These are phyloP conservation scores for Phanerochaete sordida DNA, from an alignment of 768 basidiomycete species.

Conservation along the genomic window DNA sequence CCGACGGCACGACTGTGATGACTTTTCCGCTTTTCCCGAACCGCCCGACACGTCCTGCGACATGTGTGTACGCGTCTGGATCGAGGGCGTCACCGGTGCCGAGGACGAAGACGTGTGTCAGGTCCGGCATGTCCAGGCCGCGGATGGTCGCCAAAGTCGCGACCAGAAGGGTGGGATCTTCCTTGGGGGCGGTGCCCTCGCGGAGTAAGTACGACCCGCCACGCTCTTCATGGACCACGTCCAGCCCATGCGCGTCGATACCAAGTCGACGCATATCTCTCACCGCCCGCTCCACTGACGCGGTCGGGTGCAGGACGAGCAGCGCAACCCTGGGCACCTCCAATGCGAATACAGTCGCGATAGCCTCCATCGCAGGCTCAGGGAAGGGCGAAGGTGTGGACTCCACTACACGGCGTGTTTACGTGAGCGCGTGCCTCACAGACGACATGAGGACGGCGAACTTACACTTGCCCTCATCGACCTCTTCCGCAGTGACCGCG, in stretches of 20 bases:
- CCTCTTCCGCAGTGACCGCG: neutral
- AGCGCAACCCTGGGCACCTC: slow-evolving; percentile 68
- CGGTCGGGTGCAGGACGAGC: slow-evolving; percentile 61
- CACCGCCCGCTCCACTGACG: slow-evolving; percentile 59
- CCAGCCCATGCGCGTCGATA: slow-evolving; percentile 60
- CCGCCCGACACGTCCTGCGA: slow-evolving; percentile 73
- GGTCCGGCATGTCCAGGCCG: slow-evolving; percentile 66
- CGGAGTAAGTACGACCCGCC: slow-evolving; percentile 42
- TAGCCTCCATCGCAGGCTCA: slow-evolving; percentile 56
- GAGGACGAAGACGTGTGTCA: slow-evolving; percentile 73
- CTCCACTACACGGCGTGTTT: slow-evolving; percentile 29
- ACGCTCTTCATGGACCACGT: slow-evolving; percentile 43
- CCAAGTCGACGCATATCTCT: slow-evolving; percentile 64
- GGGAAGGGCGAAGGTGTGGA: slow-evolving; percentile 51
- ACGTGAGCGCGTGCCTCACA: slow-evolving; percentile 1
- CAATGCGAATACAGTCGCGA: slow-evolving; percentile 67
- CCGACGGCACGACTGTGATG: slow-evolving; percentile 51
- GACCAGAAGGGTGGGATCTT: slow-evolving; percentile 63
- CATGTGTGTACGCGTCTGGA: slow-evolving; percentile 64
- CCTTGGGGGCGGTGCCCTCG: slow-evolving; percentile 32
- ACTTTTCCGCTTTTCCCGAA: slow-evolving; percentile 67
- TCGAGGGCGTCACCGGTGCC: slow-evolving; percentile 50
- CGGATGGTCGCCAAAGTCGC: slow-evolving; percentile 67
- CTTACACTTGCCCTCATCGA: neutral
- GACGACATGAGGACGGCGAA: neutral